These are phyloP conservation scores for Drechslerella coelobrocha DNA, from an alignment of 2,329 filamentous ascomycete species.

Conservation along the genomic window DNA sequence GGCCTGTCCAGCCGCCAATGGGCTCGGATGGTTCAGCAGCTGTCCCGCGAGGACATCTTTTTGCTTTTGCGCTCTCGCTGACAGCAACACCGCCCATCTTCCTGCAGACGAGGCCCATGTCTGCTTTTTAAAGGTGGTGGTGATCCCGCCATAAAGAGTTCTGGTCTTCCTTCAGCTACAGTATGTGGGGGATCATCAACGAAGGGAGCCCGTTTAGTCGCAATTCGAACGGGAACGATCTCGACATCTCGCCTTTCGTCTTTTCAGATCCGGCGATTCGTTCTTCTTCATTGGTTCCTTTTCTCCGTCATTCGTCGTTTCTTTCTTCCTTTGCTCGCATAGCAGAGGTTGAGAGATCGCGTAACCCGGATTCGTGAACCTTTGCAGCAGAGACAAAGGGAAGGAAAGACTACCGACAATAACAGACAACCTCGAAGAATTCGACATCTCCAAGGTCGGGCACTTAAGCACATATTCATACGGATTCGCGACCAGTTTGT, in stretches of 20 bases:
- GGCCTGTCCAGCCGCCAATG: slow-evolving; percentile 48
- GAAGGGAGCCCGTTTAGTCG: slow-evolving; percentile 47
- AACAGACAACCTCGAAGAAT: neutral
- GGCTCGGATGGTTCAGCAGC: slow-evolving; percentile 30
- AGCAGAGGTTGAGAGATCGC: slow-evolving; percentile 22
- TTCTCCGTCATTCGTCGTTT: slow-evolving; percentile 19
- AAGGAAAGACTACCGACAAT: slow-evolving; percentile 26
- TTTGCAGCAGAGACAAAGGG: slow-evolving; percentile 35
- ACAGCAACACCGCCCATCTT: slow-evolving; percentile 41
- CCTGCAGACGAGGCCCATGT: slow-evolving; percentile 36
- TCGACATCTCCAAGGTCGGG: slow-evolving; percentile 4
- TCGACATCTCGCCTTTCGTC: slow-evolving; percentile 26
- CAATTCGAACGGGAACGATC: slow-evolving; percentile 48
- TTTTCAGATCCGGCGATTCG: slow-evolving; percentile 18
- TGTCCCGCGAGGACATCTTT: slow-evolving; percentile 26
- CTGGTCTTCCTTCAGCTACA: slow-evolving; percentile 35
- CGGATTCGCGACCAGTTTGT: slow-evolving; percentile 14
- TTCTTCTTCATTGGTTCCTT: slow-evolving; percentile 12
- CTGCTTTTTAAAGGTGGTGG: slow-evolving; percentile 48
- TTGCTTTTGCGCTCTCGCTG: slow-evolving; percentile 41
- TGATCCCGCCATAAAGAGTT: slow-evolving; percentile 34
- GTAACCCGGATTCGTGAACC: slow-evolving; percentile 34
- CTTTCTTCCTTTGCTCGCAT: slow-evolving; percentile 28
- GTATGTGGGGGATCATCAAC: slow-evolving; percentile 50
- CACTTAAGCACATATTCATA: slow-evolving; percentile 19